Evolutionary conservation across 2,329 filamentous ascomycete genomes (phyloP).

Genomic region (Fusarium newnesense): DNA sequence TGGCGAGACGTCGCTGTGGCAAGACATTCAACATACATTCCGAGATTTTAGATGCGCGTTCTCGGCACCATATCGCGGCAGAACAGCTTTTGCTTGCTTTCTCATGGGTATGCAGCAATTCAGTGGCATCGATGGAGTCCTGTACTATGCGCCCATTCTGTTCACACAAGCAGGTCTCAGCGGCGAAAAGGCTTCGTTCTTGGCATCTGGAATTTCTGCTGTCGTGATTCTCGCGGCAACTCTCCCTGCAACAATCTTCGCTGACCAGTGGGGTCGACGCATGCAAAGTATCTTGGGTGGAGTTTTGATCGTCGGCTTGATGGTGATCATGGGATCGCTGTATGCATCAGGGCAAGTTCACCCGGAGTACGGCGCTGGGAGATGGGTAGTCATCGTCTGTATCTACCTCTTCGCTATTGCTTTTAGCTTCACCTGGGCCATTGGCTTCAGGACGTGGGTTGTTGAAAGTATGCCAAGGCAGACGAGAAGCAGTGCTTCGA

Average conservation of each 20-base stretch:
- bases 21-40: slow-evolving; percentile 44
- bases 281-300: slow-evolving; percentile 65
- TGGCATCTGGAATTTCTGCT: slow-evolving; percentile 69
- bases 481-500: slow-evolving; percentile 65
- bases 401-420: slow-evolving; percentile 62
- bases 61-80: slow-evolving; percentile 52
- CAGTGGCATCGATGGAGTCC: slow-evolving; percentile 68
- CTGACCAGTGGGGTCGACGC: slow-evolving; percentile 66
- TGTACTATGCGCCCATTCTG: slow-evolving; percentile 70
- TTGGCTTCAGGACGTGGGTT: slow-evolving; percentile 63
- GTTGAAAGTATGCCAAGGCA: slow-evolving; percentile 66
- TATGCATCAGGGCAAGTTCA: slow-evolving; percentile 58
- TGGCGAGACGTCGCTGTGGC: slow-evolving; percentile 44
- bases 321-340: slow-evolving; percentile 63
- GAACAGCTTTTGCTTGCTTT: slow-evolving; percentile 65
- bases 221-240: slow-evolving; percentile 65
- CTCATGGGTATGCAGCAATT: slow-evolving; percentile 69
- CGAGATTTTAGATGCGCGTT: slow-evolving; percentile 49
- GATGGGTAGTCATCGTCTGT: slow-evolving; percentile 62
- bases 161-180: slow-evolving; percentile 69
- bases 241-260: slow-evolving; percentile 63
- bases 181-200: slow-evolving; percentile 62
- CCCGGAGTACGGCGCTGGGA: slow-evolving; percentile 49
- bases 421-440: slow-evolving; percentile 61
- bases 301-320: slow-evolving; percentile 58